These are phyloP conservation scores for Vigna unguiculata DNA, from an alignment of 306 rosid species.

Conservation along the genomic window DNA sequence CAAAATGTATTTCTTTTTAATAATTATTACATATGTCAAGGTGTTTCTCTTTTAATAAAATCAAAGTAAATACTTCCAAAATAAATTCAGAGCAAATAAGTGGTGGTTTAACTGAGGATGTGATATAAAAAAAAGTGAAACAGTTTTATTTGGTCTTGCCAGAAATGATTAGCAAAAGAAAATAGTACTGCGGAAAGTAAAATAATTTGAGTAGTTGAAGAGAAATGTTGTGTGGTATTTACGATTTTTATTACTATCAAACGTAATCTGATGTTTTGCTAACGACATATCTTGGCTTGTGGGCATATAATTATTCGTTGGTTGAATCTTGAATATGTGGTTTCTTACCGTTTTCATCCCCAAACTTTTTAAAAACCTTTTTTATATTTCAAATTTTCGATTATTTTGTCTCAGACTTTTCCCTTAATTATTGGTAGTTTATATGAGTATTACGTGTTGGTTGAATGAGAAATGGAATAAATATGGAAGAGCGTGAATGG, in stretches of 20 bases:
- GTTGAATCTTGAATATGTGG: constrained; percentile 37
- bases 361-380: background rate
- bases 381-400: constrained; percentile 7
- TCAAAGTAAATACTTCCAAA: background rate
- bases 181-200: background rate
- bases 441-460: background rate
- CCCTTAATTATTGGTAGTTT: background rate
- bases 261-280: background rate
- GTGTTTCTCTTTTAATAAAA: background rate
- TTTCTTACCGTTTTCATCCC: background rate
- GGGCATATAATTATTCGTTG: constrained; percentile 36
- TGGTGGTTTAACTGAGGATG: background rate
- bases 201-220: too few species aligned
- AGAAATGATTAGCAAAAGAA: background rate
- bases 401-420: constrained; percentile 6
- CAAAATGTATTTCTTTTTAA: background rate
- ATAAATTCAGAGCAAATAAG: too few species aligned
- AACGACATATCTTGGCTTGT: constrained; percentile 36
- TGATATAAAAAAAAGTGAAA: background rate
- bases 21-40: background rate
- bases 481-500: constrained; percentile 25
- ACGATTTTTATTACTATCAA: constrained; percentile 18
- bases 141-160: background rate
- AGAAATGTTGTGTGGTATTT: background rate
- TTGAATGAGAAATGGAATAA: background rate